phyloP scores from a whole-genome alignment of 2,329 filamentous ascomycete genomes.

The Trichoderma koningii region DNA sequence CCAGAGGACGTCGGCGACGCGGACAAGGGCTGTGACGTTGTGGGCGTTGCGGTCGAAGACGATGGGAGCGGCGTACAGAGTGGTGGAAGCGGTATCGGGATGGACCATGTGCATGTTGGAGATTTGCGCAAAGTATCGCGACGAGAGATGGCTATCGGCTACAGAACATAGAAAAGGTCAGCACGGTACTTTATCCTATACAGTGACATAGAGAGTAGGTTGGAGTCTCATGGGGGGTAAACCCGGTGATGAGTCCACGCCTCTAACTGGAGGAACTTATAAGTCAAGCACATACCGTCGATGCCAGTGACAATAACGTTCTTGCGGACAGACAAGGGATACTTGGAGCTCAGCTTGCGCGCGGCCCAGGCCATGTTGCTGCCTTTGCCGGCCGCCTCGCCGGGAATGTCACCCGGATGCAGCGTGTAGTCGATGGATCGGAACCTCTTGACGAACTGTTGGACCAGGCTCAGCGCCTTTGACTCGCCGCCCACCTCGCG shows the following conservation, averaged over 20 bases:
- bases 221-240: not conserved
- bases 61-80: slow-evolving; percentile 69
- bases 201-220: not conserved
- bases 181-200: too few species aligned
- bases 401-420: slow-evolving; percentile 65
- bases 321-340: slow-evolving; percentile 53
- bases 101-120: slow-evolving; percentile 63
- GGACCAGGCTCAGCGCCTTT: slow-evolving; percentile 64
- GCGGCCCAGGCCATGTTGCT: slow-evolving; percentile 75
- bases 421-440: slow-evolving; percentile 67
- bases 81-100: slow-evolving; percentile 61
- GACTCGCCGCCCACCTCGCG: slow-evolving; percentile 62
- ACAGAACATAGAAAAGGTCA: slow-evolving; percentile 27
- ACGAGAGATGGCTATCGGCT: slow-evolving; percentile 72
- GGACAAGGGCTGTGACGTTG: slow-evolving; percentile 65
- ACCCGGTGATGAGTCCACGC: not conserved
- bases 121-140: slow-evolving; percentile 67
- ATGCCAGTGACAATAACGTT: slow-evolving; percentile 71
- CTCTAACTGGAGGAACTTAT: too few species aligned
- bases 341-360: slow-evolving; percentile 64
- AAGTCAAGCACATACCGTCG: slow-evolving; percentile 58
- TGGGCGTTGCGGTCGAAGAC: slow-evolving; percentile 75
- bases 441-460: slow-evolving; percentile 65
- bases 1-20: slow-evolving; percentile 73
- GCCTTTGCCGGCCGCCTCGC: slow-evolving; percentile 72